Evolutionary conservation across 2,329 filamentous ascomycete genomes (phyloP).

Genomic region (Xylariomycetidae sp.): DNA sequence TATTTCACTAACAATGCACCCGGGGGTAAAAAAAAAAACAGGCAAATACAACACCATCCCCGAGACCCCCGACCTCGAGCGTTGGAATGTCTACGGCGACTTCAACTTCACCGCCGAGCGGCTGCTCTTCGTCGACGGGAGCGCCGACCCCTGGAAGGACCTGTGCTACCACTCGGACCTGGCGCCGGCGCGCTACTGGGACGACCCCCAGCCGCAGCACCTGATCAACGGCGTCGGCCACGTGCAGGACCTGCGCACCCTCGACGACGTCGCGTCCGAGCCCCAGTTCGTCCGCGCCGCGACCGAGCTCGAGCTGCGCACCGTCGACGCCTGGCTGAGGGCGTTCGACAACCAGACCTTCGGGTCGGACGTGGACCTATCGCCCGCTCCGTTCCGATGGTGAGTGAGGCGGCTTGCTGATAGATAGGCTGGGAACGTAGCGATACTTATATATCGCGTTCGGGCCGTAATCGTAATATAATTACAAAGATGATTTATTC

Average conservation of each 20-base stretch:
- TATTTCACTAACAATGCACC: too few species aligned
- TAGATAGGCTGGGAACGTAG: too few species aligned
- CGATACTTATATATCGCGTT: too few species aligned
- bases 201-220: slow-evolving; percentile 41
- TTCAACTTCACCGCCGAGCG: slow-evolving; percentile 41
- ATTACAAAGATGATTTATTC: too few species aligned
- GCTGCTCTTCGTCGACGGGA: slow-evolving; percentile 47
- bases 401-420: neutral
- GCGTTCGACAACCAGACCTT: slow-evolving; percentile 21
- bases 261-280: slow-evolving; percentile 36
- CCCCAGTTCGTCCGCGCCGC: slow-evolving; percentile 47
- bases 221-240: slow-evolving; percentile 47
- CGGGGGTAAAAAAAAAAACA: too few species aligned
- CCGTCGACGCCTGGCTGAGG: slow-evolving; percentile 43
- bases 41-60: slow-evolving; percentile 42
- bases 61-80: slow-evolving; percentile 33
- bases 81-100: slow-evolving; percentile 42
- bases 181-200: slow-evolving; percentile 29
- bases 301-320: slow-evolving; percentile 45
- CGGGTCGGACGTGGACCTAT: neutral
- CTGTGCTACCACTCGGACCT: slow-evolving; percentile 45
- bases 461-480: too few species aligned
- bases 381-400: neutral
- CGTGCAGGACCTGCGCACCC: slow-evolving; percentile 44
- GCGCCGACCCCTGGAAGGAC: slow-evolving; percentile 48